These are phyloP conservation scores for Candida palmyrensis DNA, from an alignment of 805 yeast genomes.

Conservation along the genomic window DNA sequence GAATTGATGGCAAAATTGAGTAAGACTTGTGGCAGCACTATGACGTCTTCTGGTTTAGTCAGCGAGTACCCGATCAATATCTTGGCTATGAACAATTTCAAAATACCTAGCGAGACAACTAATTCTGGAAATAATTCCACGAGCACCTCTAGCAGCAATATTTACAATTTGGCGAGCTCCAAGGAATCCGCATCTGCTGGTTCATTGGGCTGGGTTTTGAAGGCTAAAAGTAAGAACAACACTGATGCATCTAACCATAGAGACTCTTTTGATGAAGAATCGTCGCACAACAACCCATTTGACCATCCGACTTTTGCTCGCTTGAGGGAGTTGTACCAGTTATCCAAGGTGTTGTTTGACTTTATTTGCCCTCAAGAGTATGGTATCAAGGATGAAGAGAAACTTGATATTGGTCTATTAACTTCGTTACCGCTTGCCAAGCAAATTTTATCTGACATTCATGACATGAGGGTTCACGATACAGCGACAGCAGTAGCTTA, in stretches of 20 bases:
- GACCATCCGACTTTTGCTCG: slow-evolving; percentile 77
- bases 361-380: slow-evolving; percentile 98
- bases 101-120: slow-evolving; percentile 41
- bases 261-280: too few species aligned
- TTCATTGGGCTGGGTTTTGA: slow-evolving; percentile 69
- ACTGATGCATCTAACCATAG: slow-evolving; percentile 9
- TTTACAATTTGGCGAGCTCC: slow-evolving; percentile 13
- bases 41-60: slow-evolving; percentile 51
- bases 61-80: slow-evolving; percentile 71
- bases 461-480: slow-evolving; percentile 70
- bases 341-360: slow-evolving; percentile 91
- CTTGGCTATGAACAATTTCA: slow-evolving; percentile 71
- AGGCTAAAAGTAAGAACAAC: slow-evolving; percentile 19
- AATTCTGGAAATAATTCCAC: slow-evolving; percentile 16
- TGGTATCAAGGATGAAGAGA: slow-evolving; percentile 93
- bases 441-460: slow-evolving; percentile 77
- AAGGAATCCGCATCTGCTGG: slow-evolving; percentile 45
- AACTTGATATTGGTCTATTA: slow-evolving; percentile 89
- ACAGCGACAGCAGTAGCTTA: slow-evolving; percentile 83
- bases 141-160: slow-evolving; percentile 17
- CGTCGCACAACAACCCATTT: slow-evolving; percentile 42
- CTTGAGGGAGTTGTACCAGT: slow-evolving; percentile 79
- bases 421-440: slow-evolving; percentile 92
- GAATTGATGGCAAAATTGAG: slow-evolving; percentile 28
- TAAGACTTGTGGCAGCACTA: slow-evolving; percentile 37